These are phyloP conservation scores for Epichloe bromicola DNA, from an alignment of 2,329 filamentous ascomycete species.

Conservation along the genomic window DNA sequence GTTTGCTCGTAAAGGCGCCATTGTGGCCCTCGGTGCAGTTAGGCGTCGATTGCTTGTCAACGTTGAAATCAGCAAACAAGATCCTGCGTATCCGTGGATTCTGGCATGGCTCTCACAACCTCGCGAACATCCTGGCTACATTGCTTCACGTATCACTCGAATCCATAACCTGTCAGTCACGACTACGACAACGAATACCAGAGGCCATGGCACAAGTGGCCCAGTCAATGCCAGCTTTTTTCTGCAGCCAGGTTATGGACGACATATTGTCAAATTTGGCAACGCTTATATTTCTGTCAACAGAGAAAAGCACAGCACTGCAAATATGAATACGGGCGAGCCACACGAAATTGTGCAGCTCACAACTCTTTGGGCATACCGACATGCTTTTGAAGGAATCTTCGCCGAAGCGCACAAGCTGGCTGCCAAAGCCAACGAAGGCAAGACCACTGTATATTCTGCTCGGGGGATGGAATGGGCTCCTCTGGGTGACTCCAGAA, in stretches of 20 bases:
- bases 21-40: slow-evolving; percentile 59
- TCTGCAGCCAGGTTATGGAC: slow-evolving; percentile 80
- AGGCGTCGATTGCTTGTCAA: slow-evolving; percentile 83
- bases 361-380: slow-evolving; percentile 80
- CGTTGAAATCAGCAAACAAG: slow-evolving; percentile 88
- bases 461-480: slow-evolving; percentile 73
- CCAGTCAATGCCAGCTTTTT: slow-evolving; percentile 69
- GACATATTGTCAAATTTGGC: slow-evolving; percentile 75
- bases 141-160: slow-evolving; percentile 44
- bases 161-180: slow-evolving; percentile 47
- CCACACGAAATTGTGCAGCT: slow-evolving; percentile 91
- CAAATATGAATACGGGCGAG: slow-evolving; percentile 68
- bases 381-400: slow-evolving; percentile 79
- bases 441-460: slow-evolving; percentile 86
- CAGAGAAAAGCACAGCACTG: slow-evolving; percentile 72
- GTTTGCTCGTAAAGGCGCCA: slow-evolving; percentile 64
- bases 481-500: slow-evolving; percentile 68
- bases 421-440: slow-evolving; percentile 68
- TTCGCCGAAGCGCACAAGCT: slow-evolving; percentile 78
- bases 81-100: slow-evolving; percentile 88
- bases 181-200: slow-evolving; percentile 45
- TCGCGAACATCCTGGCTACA: slow-evolving; percentile 49
- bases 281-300: slow-evolving; percentile 80
- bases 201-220: slow-evolving; percentile 46
- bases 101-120: slow-evolving; percentile 87